Percentiles rank a stretch among this genome's conserved stretches.
Conservation (phyloP, 164 flowering plant genomes). For the Nelumbo lutea region DNA sequence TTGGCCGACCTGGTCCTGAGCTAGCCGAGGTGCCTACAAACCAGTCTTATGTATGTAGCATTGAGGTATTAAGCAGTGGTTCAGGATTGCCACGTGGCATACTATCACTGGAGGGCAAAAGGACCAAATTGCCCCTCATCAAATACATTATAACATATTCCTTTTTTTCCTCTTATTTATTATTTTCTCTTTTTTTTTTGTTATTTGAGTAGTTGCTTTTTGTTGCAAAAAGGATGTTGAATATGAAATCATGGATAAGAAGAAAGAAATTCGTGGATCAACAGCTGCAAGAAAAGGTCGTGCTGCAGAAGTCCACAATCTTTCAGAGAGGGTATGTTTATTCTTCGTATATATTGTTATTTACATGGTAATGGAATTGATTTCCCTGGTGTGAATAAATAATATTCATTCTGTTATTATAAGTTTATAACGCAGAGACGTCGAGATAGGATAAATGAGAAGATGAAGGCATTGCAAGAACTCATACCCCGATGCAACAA, state of each 20-base stretch:
- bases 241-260: conserved; percentile 43
- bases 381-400: not conserved
- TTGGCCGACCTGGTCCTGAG: too few species aligned
- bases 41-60: too few species aligned
- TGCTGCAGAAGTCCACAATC: conserved; percentile 91
- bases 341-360: conserved; percentile 1
- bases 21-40: too few species aligned
- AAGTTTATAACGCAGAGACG: conserved; percentile 54
- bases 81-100: too few species aligned
- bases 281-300: conserved; percentile 69
- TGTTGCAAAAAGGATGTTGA: conserved; percentile 48
- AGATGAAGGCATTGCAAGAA: conserved; percentile 95
- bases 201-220: too few species aligned
- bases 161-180: too few species aligned
- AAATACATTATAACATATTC: too few species aligned
- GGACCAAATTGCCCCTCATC: too few species aligned
- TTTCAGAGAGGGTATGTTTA: conserved; percentile 77
- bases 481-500: conserved; percentile 93
- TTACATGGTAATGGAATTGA: not conserved
- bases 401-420: not conserved
- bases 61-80: too few species aligned
- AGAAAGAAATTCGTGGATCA: conserved; percentile 54
- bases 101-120: too few species aligned
- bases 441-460: conserved; percentile 92
- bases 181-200: too few species aligned